Base-by-base conservation (phyloP, 2,329 filamentous ascomycete genomes). In the Ramichloridium luteum region DNA sequence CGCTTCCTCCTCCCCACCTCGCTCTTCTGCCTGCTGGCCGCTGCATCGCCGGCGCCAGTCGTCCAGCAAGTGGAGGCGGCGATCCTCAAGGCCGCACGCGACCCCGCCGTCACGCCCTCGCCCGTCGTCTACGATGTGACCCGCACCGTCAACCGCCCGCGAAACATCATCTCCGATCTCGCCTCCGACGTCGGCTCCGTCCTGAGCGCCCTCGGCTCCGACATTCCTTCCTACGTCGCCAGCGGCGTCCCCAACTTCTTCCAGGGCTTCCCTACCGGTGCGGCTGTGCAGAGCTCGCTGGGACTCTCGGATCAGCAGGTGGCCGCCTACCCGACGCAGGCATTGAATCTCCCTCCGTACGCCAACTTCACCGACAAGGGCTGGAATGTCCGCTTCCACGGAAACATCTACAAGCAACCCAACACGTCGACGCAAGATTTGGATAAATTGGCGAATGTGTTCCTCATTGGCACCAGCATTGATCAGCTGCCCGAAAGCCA, bases 391-490 rank as follows among this genome's bases (percentile, higher is more conserved):
- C 68, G 79, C 16, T 72, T 85, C 40, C 80, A 80, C 43, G 81
- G 80, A 44, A 84, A 84, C 47, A 75, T 85, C n/a, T 86, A 77
- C 64, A 85, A 84, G 54, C 70, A 79, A 39, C 80, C 80, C 2
- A 70, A 80, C 37, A 75, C 80, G 18, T 69, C 67, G 1, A 62
- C 72, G 43, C 59, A 62, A 18, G 80, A 72, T 44, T 60, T 86
- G 27, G 68, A 86, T 43, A 64, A 75, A 22, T 62, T 85, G 3
- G 77, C 79, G 35, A 74, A 84, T 42, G 54, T 72, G 17, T 83
- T 85, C 56, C 64, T 86, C 6, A 67, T 83, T 36, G 76, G 67
- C 30, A 73, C 70, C 4, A 65, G 67, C 33, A 67, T 84, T 20
- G 54, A 69, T 6, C 56, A 74, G 10, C 64, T 86, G 4, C 65